phyloP scores from a whole-genome alignment of 108 stramenopile species.

The Ochromonas danica region DNA sequence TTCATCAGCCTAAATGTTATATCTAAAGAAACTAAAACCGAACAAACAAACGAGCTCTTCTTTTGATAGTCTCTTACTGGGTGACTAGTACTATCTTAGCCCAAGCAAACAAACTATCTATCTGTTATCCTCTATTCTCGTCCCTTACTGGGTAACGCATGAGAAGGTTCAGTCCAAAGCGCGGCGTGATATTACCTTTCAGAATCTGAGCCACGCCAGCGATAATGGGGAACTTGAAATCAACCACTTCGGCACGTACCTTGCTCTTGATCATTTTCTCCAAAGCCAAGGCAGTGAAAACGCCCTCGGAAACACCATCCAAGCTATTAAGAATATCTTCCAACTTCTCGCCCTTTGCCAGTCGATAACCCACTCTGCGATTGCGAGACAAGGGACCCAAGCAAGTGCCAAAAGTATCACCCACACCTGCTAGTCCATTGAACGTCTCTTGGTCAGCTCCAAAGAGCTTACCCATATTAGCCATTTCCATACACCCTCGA shows the following conservation, averaged over 20 bases:
- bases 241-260: conserved; percentile 82
- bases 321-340: conserved; percentile 76
- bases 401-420: conserved; percentile 95
- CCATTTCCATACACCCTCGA: conserved; percentile 91
- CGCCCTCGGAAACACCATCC: conserved; percentile 80
- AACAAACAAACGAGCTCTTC: too few species aligned
- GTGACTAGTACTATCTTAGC: too few species aligned
- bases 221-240: conserved; percentile 91
- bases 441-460: conserved; percentile 6
- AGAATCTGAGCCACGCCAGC: conserved; percentile 6
- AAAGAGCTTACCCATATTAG: conserved; percentile 34
- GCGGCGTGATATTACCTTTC: conserved; percentile 4
- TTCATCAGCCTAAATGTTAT: not conserved
- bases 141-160: conserved; percentile 19
- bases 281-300: conserved; percentile 83
- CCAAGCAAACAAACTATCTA: too few species aligned
- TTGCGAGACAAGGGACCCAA: conserved; percentile 92
- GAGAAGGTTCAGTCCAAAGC: not conserved
- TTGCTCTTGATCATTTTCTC: conserved; percentile 78
- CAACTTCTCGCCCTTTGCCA: conserved; percentile 88
- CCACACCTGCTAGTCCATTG: conserved; percentile 65
- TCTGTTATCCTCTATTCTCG: conserved; percentile 1
- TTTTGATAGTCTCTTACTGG: too few species aligned
- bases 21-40: not conserved
- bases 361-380: conserved; percentile 71